These are phyloP conservation scores for Xylariaceae sp. DNA, from an alignment of 2,329 filamentous ascomycete species.

Conservation along the genomic window DNA sequence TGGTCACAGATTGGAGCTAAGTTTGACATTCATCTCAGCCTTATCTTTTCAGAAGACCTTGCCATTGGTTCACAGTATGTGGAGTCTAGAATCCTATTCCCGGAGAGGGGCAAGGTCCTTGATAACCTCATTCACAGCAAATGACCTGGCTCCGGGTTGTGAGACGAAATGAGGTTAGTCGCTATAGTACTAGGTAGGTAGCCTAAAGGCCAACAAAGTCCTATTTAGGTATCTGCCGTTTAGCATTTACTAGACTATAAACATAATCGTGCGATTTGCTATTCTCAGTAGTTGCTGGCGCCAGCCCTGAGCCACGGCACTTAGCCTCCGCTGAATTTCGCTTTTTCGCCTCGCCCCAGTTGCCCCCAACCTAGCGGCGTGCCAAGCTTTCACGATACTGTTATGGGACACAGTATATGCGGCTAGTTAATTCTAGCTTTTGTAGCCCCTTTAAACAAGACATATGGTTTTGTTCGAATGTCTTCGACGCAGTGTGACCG, in stretches of 20 bases:
- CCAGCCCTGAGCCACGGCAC: slow-evolving; percentile 16
- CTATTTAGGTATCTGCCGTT: no score
- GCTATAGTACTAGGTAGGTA: not conserved
- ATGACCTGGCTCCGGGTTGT: slow-evolving; percentile 11
- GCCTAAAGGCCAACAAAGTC: not conserved
- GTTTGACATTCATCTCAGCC: slow-evolving; percentile 25
- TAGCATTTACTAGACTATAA: not conserved
- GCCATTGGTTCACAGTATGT: not conserved
- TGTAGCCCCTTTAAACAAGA: slow-evolving; percentile 1
- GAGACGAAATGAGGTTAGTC: slow-evolving; percentile 15
- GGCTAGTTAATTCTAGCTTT: not conserved
- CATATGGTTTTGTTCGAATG: not conserved
- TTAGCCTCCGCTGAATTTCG: not conserved
- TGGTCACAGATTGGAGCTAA: slow-evolving; percentile 15
- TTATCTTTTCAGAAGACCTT: no score
- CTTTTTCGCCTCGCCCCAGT: slow-evolving; percentile 3
- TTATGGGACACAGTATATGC: no score
- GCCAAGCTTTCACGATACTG: not conserved
- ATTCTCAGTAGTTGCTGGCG: slow-evolving; percentile 25
- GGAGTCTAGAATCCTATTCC: no score
- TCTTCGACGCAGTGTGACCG: no score
- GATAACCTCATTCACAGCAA: slow-evolving; percentile 4
- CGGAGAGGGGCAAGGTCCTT: not conserved
- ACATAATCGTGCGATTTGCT: slow-evolving; percentile 11
- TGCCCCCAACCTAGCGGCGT: not conserved